These are phyloP conservation scores for Podaxis rugospora DNA, from an alignment of 768 basidiomycete species.

Conservation along the genomic window DNA sequence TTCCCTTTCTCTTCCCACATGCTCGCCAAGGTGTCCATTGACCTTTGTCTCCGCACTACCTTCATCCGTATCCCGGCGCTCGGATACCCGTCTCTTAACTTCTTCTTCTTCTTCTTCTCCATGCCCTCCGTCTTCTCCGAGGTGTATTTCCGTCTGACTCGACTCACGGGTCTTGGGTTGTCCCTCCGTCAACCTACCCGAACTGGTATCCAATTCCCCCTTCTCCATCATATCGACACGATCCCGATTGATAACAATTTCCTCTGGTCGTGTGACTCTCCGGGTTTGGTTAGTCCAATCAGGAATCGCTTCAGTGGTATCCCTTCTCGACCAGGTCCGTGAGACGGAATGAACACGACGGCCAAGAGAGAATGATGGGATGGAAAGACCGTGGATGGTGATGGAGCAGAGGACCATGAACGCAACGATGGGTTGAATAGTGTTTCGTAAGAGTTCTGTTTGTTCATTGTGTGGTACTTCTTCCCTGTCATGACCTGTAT, in stretches of 20 bases:
- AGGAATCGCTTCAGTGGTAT: slow-evolving; percentile 39
- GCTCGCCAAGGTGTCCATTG: background rate
- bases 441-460: slow-evolving; percentile 59
- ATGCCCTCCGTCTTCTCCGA: background rate
- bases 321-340: slow-evolving; percentile 85
- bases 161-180: background rate
- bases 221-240: slow-evolving; percentile 30
- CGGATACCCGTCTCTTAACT: background rate
- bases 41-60: slow-evolving; percentile 12
- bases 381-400: slow-evolving; percentile 83
- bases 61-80: slow-evolving; percentile 5
- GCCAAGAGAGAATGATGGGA: slow-evolving; percentile 91
- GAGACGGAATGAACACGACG: slow-evolving; percentile 87
- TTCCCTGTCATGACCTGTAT: slow-evolving; percentile 34
- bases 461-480: slow-evolving; percentile 33
- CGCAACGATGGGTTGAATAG: slow-evolving; percentile 89
- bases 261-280: slow-evolving; percentile 64
- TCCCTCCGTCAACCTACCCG: background rate
- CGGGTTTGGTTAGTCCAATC: slow-evolving; percentile 84
- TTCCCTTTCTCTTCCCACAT: slow-evolving; percentile 5
- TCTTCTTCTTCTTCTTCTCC: background rate
- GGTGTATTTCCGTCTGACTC: background rate
- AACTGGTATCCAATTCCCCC: slow-evolving; percentile 1
- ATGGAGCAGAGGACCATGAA: slow-evolving; percentile 95
- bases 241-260: slow-evolving; percentile 86